Evolutionary conservation across 495 filamentous ascomycete genomes (phyloP).

Genomic region (Penicillium robsamsonii): DNA sequence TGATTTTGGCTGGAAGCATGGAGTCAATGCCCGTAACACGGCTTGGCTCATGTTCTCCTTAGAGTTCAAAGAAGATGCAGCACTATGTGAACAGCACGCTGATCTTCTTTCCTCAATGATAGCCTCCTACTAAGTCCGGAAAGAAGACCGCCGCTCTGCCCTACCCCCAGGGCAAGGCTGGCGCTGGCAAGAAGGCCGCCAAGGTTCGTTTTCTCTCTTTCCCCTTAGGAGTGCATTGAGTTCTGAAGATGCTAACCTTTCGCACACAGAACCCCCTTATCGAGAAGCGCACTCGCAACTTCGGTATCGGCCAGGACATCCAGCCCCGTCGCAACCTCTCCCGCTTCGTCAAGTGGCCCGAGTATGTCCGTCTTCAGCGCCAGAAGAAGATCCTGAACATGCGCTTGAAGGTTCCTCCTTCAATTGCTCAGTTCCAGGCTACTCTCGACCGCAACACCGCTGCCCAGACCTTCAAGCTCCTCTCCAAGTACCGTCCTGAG

Average conservation of each 20-base stretch:
- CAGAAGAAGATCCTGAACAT: constrained; percentile 99
- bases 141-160: constrained; percentile 96
- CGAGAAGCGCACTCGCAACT: constrained; percentile 97
- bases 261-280: constrained; percentile 89
- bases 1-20: constrained; percentile 79
- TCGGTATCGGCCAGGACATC: constrained; percentile 98
- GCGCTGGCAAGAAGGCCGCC: constrained; percentile 82
- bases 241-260: constrained; percentile 19
- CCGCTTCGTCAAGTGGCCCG: constrained; percentile 99
- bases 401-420: constrained; percentile 96
- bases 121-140: constrained; percentile 88
- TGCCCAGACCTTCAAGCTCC: constrained; percentile 94
- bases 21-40: constrained; percentile 57
- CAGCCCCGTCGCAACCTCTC: constrained; percentile 96
- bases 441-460: constrained; percentile 98
- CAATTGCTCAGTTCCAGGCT: constrained; percentile 96
- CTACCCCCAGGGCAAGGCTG: constrained; percentile 91
- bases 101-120: constrained; percentile 99
- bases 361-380: constrained; percentile 97
- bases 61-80: constrained; percentile 86
- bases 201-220: constrained; percentile 66
- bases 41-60: constrained; percentile 65
- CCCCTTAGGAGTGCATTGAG: constrained; percentile 12
- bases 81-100: constrained; percentile 77
- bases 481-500: constrained; percentile 99